Conservation (phyloP, 192 early-diverging fungal genomes). For the Coemansia erecta region DNA sequence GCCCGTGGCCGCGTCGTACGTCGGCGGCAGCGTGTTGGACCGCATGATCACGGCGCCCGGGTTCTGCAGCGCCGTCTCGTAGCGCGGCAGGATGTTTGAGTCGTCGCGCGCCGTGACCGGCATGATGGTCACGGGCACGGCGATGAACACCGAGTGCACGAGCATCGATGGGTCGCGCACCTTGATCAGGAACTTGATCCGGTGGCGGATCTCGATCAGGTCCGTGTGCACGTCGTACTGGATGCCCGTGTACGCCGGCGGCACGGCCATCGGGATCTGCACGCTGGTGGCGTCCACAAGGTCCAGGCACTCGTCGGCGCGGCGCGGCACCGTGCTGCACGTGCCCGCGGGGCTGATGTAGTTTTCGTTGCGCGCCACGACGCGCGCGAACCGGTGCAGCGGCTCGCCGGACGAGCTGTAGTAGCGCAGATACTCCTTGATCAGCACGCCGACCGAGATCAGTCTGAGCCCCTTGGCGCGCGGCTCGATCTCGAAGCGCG, state of each 20-base stretch:
- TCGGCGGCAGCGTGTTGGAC: constrained; percentile 40
- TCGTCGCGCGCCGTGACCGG: constrained; percentile 48
- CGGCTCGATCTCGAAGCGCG: constrained; percentile 49
- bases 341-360: constrained; percentile 20
- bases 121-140: constrained; percentile 51
- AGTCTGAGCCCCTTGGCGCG: constrained; percentile 44
- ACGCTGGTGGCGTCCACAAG: constrained; percentile 37
- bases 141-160: constrained; percentile 49
- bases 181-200: constrained; percentile 53
- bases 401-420: constrained; percentile 17
- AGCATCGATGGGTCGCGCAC: constrained; percentile 31
- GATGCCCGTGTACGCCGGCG: constrained; percentile 28
- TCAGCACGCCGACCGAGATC: constrained; percentile 40
- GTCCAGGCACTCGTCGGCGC: constrained; percentile 24
- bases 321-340: constrained; percentile 15
- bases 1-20: constrained; percentile 21
- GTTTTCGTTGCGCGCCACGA: constrained; percentile 49
- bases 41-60: constrained; percentile 40
- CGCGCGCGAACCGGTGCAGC: constrained; percentile 24
- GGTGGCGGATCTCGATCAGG: constrained; percentile 46
- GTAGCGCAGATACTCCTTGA: constrained; percentile 60
- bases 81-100: constrained; percentile 38
- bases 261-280: constrained; percentile 33
- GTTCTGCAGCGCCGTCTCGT: constrained; percentile 30
- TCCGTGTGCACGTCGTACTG: constrained; percentile 47